Evolutionary conservation across 225 moss, liverwort and hornwort genomes (phyloP).

Genomic region (Pseudisothecium myosuroides): DNA sequence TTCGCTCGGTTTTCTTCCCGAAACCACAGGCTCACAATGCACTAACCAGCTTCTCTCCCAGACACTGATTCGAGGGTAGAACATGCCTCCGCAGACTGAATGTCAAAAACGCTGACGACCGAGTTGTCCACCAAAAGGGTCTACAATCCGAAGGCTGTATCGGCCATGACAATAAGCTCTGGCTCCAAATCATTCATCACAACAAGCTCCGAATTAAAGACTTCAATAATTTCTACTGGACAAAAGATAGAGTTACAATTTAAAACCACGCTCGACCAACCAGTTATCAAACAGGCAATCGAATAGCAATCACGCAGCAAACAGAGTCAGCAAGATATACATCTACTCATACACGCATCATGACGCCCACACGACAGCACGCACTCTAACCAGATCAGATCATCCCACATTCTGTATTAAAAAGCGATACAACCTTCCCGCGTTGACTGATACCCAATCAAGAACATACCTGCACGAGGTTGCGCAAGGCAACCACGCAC

Average conservation of each 20-base stretch:
- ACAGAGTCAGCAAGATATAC: background rate
- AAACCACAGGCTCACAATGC: too few species aligned
- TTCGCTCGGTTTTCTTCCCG: too few species aligned
- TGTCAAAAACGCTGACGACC: background rate
- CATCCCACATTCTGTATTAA: background rate
- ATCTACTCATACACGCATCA: background rate
- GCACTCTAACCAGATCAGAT: background rate
- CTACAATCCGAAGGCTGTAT: background rate
- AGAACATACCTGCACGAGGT: background rate
- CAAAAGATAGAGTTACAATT: background rate
- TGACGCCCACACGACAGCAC: background rate
- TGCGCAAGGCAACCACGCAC: background rate
- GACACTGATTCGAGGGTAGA: too few species aligned
- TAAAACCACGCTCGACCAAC: background rate
- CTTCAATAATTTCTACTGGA: background rate
- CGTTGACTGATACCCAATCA: background rate
- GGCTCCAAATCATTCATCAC: background rate
- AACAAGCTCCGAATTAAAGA: background rate
- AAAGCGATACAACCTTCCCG: slow-evolving; percentile 1
- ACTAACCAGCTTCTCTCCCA: too few species aligned
- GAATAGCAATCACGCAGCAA: background rate
- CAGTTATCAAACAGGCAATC: background rate
- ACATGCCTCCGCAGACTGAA: background rate
- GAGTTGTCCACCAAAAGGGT: background rate
- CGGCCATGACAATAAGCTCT: background rate